phyloP scores from a whole-genome alignment of 139 green algal genomes.

The Micractinium sp. region DNA sequence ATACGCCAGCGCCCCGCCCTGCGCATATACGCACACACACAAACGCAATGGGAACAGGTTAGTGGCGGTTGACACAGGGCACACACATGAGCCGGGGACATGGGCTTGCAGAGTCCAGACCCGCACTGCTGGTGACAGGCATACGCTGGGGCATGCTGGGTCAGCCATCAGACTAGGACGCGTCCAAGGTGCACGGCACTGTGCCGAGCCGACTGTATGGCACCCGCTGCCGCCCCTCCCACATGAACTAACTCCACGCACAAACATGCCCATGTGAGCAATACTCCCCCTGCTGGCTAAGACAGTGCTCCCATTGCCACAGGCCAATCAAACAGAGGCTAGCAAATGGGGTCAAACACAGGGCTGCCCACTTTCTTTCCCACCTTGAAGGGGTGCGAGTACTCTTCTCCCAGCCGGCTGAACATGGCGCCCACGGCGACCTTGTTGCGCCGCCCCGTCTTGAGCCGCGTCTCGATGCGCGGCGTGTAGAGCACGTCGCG shows the following conservation, averaged over 20 bases:
- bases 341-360: too few species aligned
- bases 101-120: too few species aligned
- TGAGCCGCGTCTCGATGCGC: constrained; percentile 67
- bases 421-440: constrained; percentile 46
- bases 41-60: not conserved
- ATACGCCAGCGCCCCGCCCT: constrained; percentile 43
- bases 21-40: too few species aligned
- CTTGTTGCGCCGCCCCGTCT: constrained; percentile 51
- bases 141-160: too few species aligned
- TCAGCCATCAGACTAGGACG: too few species aligned
- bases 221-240: not conserved
- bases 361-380: not conserved
- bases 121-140: too few species aligned
- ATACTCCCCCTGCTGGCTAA: too few species aligned
- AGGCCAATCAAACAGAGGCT: too few species aligned
- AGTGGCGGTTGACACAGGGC: not conserved
- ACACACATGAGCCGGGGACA: not conserved
- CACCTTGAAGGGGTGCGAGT: constrained; percentile 54
- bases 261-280: not conserved
- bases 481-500: constrained; percentile 76
- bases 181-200: too few species aligned
- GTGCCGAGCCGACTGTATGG: too few species aligned
- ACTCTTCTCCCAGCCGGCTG: constrained; percentile 58
- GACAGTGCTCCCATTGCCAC: too few species aligned
- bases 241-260: not conserved